Base-by-base conservation (phyloP, 352 stramenopile species). In the Phytophthora hybrid region DNA sequence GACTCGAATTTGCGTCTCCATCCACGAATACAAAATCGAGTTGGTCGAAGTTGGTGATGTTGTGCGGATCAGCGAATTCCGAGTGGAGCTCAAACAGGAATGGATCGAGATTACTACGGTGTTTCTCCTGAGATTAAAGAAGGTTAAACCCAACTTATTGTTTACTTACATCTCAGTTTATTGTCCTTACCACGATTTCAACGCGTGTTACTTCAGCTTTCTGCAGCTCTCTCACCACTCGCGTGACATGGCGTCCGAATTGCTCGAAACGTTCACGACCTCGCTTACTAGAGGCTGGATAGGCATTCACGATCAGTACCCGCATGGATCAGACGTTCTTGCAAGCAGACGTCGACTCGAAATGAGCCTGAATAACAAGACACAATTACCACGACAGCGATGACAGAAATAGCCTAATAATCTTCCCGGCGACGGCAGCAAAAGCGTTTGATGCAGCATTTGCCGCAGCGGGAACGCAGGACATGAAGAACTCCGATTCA, bases 1-100 rank as follows among this genome's bases (percentile, higher is more conserved):
- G 85, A 64, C 75, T 77, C 18, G 85, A 83, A 60, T 81, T 92
- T 32, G 74, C 51, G 56, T 96, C 88, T 37, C 89, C 89, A 26
- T 86, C 88, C 26, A 94, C 76, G 53, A 96, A 88, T 39, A 96
- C 81, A 58, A 96, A 94, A 66, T 96, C 89, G 26, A 96, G 79
- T 5, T 82, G 78, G 57, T 96, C 88, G 58, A 96, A 96, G 57
- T 88, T 89, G 16, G 83, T 93, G 59, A 96, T 94, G 18, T 68
- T 74, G 31, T 81, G 65, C 14, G 89, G 87, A 44, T 91, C 79
- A 1, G 74, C 73, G 32, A 89, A 93, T 54, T 90, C 81, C 21
- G 87, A 91, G 71, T 93, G 82, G 66, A 94, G 75, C 51, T 96
- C 87, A 61, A 89, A 96, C 41, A 96, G 64, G 57, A 88, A 94